A percentile compares a stretch with the other conserved stretches of the same genome.
Conservation (phyloP, 2,329 filamentous ascomycete genomes). For the Thelonectria blattea region DNA sequence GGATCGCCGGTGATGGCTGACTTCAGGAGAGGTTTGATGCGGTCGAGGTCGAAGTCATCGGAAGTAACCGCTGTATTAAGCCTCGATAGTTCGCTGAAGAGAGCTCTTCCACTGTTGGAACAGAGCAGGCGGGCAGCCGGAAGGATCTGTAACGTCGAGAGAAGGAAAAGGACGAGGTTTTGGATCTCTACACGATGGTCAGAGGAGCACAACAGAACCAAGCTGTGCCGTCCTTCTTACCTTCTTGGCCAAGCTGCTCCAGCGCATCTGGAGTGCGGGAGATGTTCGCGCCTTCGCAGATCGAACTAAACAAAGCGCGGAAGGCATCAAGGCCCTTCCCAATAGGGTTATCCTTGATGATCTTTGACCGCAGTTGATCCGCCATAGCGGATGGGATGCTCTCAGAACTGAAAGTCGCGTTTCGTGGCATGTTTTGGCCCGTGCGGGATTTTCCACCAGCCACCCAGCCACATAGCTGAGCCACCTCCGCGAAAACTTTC, state of each 20-base stretch:
- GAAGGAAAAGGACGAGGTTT: constrained; percentile 32
- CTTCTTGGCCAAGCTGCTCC: constrained; percentile 26
- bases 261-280: constrained; percentile 28
- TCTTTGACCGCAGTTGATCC: not conserved
- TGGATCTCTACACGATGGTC: constrained; percentile 34
- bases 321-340: constrained; percentile 38
- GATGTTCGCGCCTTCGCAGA: constrained; percentile 30
- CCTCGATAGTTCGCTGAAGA: constrained; percentile 12
- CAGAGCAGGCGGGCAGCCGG: not conserved
- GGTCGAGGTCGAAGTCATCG: constrained; percentile 31
- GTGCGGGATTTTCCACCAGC: too few relatives aligned
- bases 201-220: constrained; percentile 11
- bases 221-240: too few relatives aligned
- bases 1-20: constrained; percentile 43
- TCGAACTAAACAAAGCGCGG: constrained; percentile 32
- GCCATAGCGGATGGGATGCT: too few relatives aligned
- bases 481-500: too few relatives aligned
- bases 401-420: too few relatives aligned
- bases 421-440: too few relatives aligned
- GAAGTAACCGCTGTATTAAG: constrained; percentile 5
- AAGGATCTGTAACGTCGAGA: constrained; percentile 28
- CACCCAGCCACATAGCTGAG: too few relatives aligned
- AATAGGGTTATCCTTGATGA: constrained; percentile 40
- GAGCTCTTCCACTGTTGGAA: not conserved
- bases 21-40: constrained; percentile 43